A percentile compares a stretch with the other conserved stretches of the same genome.
These are phyloP conservation scores for Pilasporangium apinafurcum DNA, from an alignment of 352 stramenopile species.

Conservation along the genomic window DNA sequence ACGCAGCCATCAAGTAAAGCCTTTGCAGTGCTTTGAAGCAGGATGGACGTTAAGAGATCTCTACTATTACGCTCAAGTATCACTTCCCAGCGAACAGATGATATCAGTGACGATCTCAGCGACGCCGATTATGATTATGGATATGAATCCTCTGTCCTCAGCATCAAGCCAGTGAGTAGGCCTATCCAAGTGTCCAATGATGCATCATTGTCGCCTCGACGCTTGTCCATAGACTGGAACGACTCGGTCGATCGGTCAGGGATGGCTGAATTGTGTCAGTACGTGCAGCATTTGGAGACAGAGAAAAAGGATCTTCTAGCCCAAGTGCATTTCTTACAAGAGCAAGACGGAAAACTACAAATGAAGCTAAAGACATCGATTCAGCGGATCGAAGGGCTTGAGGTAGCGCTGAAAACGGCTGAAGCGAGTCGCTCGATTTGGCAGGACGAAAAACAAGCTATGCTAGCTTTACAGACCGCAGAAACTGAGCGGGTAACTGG, in stretches of 20 bases:
- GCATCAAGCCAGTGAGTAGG: too few species aligned
- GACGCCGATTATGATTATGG: too few species aligned
- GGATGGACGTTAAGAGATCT: too few species aligned
- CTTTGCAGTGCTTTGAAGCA: too few species aligned
- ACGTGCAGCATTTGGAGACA: slow-evolving; percentile 43
- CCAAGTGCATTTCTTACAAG: slow-evolving; percentile 27
- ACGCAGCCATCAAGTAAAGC: too few species aligned
- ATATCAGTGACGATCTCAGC: too few species aligned
- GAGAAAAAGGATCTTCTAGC: slow-evolving; percentile 35
- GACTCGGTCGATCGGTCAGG: slow-evolving; percentile 14
- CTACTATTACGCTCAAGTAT: too few species aligned
- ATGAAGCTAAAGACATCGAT: slow-evolving; percentile 16
- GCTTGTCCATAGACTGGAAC: slow-evolving; percentile 12
- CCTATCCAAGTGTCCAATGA: too few species aligned
- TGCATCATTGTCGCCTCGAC: slow-evolving; percentile 3
- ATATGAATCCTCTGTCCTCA: too few species aligned
- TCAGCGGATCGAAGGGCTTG: slow-evolving; percentile 28
- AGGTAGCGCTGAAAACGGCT: slow-evolving; percentile 22
- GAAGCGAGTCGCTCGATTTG: slow-evolving; percentile 16
- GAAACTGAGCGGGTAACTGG: slow-evolving; percentile 30
- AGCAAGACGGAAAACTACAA: slow-evolving; percentile 30
- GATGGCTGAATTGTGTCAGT: slow-evolving; percentile 33
- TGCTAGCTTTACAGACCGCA: slow-evolving; percentile 16
- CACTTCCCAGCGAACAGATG: too few species aligned
- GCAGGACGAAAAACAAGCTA: slow-evolving; percentile 23